A percentile compares a stretch with the other conserved stretches of the same genome.
phyloP scores from a whole-genome alignment of 1,284 basidiomycete genomes.

The Athelia sp. region DNA sequence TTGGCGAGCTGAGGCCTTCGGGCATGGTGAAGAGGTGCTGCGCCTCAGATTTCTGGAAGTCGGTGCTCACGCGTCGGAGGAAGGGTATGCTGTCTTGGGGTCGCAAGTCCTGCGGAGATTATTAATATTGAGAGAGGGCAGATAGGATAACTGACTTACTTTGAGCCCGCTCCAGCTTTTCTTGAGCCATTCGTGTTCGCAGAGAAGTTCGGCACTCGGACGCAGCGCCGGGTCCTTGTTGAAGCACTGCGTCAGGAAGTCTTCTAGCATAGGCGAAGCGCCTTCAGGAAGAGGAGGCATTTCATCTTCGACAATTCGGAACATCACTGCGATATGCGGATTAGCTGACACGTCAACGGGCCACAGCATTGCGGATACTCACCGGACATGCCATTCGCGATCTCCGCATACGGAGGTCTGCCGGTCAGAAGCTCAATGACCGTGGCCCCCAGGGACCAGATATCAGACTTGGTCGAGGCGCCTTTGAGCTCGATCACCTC shows the following conservation, averaged over 20 bases:
- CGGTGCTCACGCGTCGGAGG: slow-evolving; percentile 83
- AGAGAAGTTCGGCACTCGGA: slow-evolving; percentile 79
- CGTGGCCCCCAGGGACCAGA: slow-evolving; percentile 89
- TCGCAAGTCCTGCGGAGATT: slow-evolving; percentile 61
- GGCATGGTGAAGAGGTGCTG: slow-evolving; percentile 49
- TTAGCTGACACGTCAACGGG: slow-evolving; percentile 1
- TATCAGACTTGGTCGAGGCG: slow-evolving; percentile 70
- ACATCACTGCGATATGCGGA: slow-evolving; percentile 67
- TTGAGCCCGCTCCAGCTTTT: slow-evolving; percentile 73
- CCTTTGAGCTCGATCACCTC: slow-evolving; percentile 88
- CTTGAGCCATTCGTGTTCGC: slow-evolving; percentile 88
- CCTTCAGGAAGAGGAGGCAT: slow-evolving; percentile 82
- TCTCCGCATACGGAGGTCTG: slow-evolving; percentile 85
- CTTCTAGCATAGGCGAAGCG: slow-evolving; percentile 66
- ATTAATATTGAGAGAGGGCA: no score
- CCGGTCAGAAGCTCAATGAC: slow-evolving; percentile 92
- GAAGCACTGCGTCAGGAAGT: slow-evolving; percentile 85
- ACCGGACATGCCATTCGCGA: slow-evolving; percentile 85
- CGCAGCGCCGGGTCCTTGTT: slow-evolving; percentile 79
- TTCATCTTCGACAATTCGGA: slow-evolving; percentile 90
- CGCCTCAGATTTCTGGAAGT: slow-evolving; percentile 69
- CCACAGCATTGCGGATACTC: slow-evolving; percentile 14
- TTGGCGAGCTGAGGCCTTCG: slow-evolving; percentile 31
- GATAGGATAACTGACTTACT: slow-evolving; percentile 44
- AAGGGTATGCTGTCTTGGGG: slow-evolving; percentile 94